Conservation (phyloP, 2,329 filamentous ascomycete genomes). For the Talaromyces sp. region DNA sequence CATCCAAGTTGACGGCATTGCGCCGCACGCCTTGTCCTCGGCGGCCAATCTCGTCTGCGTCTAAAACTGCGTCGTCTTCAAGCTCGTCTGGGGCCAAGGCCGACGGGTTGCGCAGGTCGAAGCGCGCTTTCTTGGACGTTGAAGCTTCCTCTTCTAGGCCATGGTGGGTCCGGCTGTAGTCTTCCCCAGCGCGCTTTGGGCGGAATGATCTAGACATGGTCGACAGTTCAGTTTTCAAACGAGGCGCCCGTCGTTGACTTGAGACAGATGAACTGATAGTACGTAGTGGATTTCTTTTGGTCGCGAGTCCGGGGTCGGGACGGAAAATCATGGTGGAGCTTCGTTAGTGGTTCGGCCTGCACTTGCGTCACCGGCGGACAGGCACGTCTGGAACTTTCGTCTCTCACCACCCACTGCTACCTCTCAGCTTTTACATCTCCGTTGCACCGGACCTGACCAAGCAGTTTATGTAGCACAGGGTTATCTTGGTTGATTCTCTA, state of each 20-base stretch:
- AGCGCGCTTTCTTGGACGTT: conserved; percentile 73
- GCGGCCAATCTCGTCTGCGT: conserved; percentile 86
- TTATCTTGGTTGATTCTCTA: not conserved
- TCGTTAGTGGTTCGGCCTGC: not conserved
- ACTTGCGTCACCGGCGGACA: conserved; percentile 8
- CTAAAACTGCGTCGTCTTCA: conserved; percentile 71
- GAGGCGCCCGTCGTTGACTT: not conserved
- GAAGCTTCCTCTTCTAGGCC: conserved; percentile 37
- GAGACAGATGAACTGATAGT: not conserved
- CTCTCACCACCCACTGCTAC: not conserved
- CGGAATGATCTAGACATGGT: conserved; percentile 63
- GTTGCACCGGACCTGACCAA: not conserved
- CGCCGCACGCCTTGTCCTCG: conserved; percentile 72
- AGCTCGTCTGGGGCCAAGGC: conserved; percentile 78
- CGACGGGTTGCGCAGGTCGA: conserved; percentile 92
- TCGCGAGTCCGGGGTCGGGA: conserved; percentile 29
- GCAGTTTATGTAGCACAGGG: not conserved
- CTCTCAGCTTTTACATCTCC: not conserved
- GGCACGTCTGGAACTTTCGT: not conserved
- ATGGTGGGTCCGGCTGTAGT: conserved; percentile 71
- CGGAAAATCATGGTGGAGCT: conserved; percentile 33
- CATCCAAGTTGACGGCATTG: conserved; percentile 91
- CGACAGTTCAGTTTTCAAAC: not conserved
- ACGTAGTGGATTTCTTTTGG: not conserved
- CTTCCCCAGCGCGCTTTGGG: conserved; percentile 78